Conservation (phyloP, 2,329 filamentous ascomycete genomes). For the Aspergillus ustus region DNA sequence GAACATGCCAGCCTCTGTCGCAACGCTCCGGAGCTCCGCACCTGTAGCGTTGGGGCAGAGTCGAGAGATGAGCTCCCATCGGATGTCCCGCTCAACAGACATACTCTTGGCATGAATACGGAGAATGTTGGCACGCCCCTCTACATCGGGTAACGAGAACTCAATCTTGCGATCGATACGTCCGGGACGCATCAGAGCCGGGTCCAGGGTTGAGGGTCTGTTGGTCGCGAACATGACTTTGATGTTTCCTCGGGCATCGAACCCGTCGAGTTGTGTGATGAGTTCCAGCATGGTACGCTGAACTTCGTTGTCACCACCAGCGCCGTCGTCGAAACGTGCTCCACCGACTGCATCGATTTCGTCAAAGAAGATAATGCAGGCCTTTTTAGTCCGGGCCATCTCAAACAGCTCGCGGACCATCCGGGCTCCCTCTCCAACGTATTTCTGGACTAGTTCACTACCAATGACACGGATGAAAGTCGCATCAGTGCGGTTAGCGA, state of each 20-base stretch:
- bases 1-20: constrained; percentile 98
- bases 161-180: constrained; percentile 99
- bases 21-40: constrained; percentile 93
- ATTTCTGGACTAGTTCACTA: constrained; percentile 97
- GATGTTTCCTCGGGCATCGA: constrained; percentile 96
- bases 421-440: constrained; percentile 94
- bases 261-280: constrained; percentile 95
- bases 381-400: constrained; percentile 99
- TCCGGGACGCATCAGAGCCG: constrained; percentile 94
- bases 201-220: constrained; percentile 90
- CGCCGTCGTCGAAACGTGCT: constrained; percentile 94
- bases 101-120: constrained; percentile 99
- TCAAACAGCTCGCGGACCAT: constrained; percentile 99
- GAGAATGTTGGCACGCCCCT: constrained; percentile 95
- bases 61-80: constrained; percentile 97
- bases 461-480: constrained; percentile 99
- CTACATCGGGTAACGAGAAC: constrained; percentile 94
- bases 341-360: constrained; percentile 97
- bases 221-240: constrained; percentile 99
- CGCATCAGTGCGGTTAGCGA: constrained; percentile 96
- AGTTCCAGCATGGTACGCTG: constrained; percentile 98
- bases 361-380: constrained; percentile 99
- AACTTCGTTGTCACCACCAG: constrained; percentile 95
- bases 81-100: constrained; percentile 97
- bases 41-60: constrained; percentile 97